Base-by-base conservation (phyloP, 371 early-diverging fungal species). In the Batkoa obscura region DNA sequence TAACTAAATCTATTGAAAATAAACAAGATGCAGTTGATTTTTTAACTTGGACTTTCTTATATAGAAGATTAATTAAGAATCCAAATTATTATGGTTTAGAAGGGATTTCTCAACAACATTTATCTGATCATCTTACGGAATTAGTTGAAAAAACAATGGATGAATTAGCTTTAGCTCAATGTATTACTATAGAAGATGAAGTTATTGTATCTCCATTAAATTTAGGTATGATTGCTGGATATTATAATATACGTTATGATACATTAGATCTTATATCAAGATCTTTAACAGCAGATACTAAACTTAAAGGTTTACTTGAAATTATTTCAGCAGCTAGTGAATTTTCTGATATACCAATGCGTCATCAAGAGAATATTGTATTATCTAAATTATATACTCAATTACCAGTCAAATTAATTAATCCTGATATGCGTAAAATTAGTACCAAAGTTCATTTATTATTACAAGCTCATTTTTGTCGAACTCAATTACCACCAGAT, bases 1-100 rank as follows among this genome's bases (percentile, higher is more conserved):
- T 87, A 0, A 88, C 90, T 33, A 79, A 81, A 66, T 89, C 94
- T 0, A 90, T 97, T 52, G 86, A 85, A 66, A 91, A 83, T 72
- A 93, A 93, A 75, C 94, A 97, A 67, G 96, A 95, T 62, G 96
- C 98, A 0, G 93, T 97, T 9, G 98, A 97, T 60, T 95, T 89
- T 60, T 70, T 97, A 58, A 95, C 98, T 0, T 97, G 95, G 96
- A 89, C 96, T 8, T 86, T 90, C 73, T 61, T 94, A 59, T 95
- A 93, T 71, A 84, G 96, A 47, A 81, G 98, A 39, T 77, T 97
- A 81, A 74, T 85, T 9, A 77, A 83, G 62, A 97, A 97, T 67
- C 98, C 98, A 17, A 95, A 93, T 64, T 97, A 92, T 73, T 97
- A 97, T 66, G 83, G 80, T 23, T 64, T 97, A 54, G 82, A 84